Conservation (phyloP, 345 rosid genomes). For the Conringia planisiliqua region DNA sequence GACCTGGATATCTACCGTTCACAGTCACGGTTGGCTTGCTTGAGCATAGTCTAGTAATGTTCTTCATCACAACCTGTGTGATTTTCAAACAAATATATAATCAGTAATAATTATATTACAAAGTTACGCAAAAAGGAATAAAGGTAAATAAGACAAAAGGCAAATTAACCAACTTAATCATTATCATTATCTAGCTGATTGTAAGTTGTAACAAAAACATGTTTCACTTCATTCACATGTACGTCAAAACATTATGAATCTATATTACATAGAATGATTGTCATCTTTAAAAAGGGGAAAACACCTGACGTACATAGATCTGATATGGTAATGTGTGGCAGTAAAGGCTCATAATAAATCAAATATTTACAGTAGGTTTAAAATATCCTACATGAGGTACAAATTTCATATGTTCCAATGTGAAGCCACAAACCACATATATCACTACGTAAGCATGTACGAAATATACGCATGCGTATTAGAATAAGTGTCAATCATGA, state of each 20-base stretch:
- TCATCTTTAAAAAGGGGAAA: neutral
- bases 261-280: neutral
- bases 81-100: constrained; percentile 7
- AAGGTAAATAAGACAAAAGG: neutral
- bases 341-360: neutral
- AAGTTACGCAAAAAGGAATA: neutral
- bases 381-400: neutral
- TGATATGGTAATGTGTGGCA: neutral
- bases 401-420: neutral
- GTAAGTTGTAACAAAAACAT: constrained; percentile 8
- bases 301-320: neutral
- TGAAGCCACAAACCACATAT: neutral
- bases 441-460: neutral
- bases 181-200: constrained; percentile 6
- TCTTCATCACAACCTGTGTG: constrained; percentile 66
- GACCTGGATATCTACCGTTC: constrained; percentile 82
- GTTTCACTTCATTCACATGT: neutral
- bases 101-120: neutral
- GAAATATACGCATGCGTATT: neutral
- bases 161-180: neutral
- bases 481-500: neutral
- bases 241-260: neutral
- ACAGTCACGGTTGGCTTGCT: constrained; percentile 80
- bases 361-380: neutral
- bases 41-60: constrained; percentile 64